A percentile compares a stretch with the other conserved stretches of the same genome.
Evolutionary conservation across 2,329 filamentous ascomycete genomes (phyloP).

Genomic region (Geosmithia morbida): DNA sequence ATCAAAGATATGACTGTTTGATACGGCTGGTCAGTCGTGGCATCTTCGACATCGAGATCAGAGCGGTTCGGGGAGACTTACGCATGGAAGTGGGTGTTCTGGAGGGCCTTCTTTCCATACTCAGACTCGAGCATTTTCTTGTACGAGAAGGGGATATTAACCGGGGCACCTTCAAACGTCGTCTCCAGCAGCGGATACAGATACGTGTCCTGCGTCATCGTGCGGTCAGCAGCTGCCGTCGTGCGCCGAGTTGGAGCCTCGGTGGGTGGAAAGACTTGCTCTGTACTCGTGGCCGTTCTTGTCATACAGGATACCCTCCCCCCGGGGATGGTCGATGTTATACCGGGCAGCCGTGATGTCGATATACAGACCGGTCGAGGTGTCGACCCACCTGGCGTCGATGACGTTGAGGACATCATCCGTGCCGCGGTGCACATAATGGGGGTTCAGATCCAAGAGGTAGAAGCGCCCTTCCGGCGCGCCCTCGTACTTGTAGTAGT

Average conservation of each 20-base stretch:
- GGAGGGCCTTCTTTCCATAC: constrained; percentile 37
- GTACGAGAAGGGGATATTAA: constrained; percentile 51
- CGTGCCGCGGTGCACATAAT: constrained; percentile 20
- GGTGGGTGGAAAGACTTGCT: constrained; percentile 18
- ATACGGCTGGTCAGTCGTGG: constrained; percentile 5
- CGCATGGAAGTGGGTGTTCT: constrained; percentile 34
- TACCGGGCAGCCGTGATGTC: constrained; percentile 37
- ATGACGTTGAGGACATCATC: constrained; percentile 26
- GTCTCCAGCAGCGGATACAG: constrained; percentile 57
- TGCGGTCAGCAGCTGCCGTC: neutral
- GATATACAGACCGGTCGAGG: constrained; percentile 29
- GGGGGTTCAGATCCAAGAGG: constrained; percentile 33
- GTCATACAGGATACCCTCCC: constrained; percentile 30
- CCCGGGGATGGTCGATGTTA: constrained; percentile 24
- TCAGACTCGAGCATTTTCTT: constrained; percentile 42
- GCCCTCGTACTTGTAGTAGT: constrained; percentile 24
- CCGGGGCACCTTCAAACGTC: constrained; percentile 50
- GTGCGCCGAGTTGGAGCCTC: too few species aligned
- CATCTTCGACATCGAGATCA: too few species aligned
- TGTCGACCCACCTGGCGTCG: constrained; percentile 35
- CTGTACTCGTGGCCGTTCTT: constrained; percentile 36
- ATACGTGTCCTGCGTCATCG: constrained; percentile 30
- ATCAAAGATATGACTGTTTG: constrained; percentile 24
- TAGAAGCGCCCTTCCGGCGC: constrained; percentile 26
- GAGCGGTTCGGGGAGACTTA: constrained; percentile 25